Evolutionary conservation across 768 basidiomycete species (phyloP).

Genomic region (Podaxis pistillaris): DNA sequence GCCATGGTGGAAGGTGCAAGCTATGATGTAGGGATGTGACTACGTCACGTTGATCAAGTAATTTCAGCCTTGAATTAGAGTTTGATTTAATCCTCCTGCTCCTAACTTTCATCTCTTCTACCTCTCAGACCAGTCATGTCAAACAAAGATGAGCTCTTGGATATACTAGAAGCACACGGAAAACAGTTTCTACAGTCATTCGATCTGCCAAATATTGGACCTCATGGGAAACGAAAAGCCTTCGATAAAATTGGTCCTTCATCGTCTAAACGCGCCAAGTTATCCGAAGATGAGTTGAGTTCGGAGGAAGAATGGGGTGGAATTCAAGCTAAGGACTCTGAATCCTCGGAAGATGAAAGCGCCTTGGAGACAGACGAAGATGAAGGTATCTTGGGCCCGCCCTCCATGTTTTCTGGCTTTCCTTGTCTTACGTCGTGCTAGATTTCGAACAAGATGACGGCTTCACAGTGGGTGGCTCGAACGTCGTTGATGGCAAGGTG

Average conservation of each 20-base stretch:
- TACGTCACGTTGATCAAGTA: slow-evolving; percentile 2
- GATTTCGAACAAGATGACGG: slow-evolving; percentile 47
- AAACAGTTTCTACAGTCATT: slow-evolving; percentile 46
- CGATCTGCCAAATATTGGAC: slow-evolving; percentile 19
- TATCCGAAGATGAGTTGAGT: slow-evolving; percentile 17
- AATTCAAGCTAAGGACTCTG: slow-evolving; percentile 21
- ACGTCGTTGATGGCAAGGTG: slow-evolving; percentile 37
- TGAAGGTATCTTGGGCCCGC: neutral
- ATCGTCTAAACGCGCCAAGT: slow-evolving; percentile 17
- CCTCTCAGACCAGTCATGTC: slow-evolving; percentile 19
- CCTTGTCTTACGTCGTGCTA: slow-evolving; percentile 13
- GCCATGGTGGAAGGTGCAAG: slow-evolving; percentile 21
- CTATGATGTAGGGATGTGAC: slow-evolving; percentile 1
- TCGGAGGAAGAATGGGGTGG: slow-evolving; percentile 40
- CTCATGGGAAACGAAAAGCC: slow-evolving; percentile 10
- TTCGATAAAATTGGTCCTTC: neutral
- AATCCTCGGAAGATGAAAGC: slow-evolving; percentile 19
- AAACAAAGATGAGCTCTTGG: slow-evolving; percentile 35
- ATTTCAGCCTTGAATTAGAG: neutral
- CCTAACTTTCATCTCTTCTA: neutral
- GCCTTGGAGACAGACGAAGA: slow-evolving; percentile 17
- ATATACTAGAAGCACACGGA: slow-evolving; percentile 45
- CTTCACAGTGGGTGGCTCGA: slow-evolving; percentile 33
- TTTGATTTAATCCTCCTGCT: neutral
- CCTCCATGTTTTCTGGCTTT: neutral